Percentiles rank a stretch among this genome's conserved stretches.
Evolutionary conservation across 768 basidiomycete genomes (phyloP).

Genomic region (Udeniomyces megalosporus): DNA sequence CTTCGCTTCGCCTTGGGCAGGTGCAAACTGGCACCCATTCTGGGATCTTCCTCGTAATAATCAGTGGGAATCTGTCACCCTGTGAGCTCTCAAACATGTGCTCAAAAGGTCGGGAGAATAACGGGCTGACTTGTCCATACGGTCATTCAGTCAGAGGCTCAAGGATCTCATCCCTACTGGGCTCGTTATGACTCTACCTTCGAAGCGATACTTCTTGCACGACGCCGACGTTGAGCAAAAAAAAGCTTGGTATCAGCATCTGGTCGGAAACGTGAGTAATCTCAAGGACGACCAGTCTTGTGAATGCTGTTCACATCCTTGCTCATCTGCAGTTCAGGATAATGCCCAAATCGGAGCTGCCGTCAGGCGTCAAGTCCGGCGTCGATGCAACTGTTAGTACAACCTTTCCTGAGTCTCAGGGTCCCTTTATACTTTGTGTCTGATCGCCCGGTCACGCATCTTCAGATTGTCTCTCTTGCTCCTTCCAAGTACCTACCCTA

Average conservation of each 20-base stretch:
- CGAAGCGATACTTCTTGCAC: slow-evolving; percentile 1
- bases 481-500: neutral
- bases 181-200: slow-evolving; percentile 4
- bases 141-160: slow-evolving; percentile 1
- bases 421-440: no score
- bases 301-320: no score
- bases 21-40: slow-evolving; percentile 9
- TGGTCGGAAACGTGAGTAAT: slow-evolving; percentile 9
- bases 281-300: no score
- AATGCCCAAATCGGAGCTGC: neutral
- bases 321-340: neutral
- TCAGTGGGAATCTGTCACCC: slow-evolving; percentile 6
- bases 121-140: no score
- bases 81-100: no score
- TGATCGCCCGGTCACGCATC: neutral
- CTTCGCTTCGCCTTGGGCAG: neutral
- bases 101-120: no score
- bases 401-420: no score
- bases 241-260: slow-evolving; percentile 2
- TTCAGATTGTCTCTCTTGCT: slow-evolving; percentile 3
- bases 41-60: slow-evolving; percentile 10
- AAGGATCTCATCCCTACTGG: slow-evolving; percentile 12
- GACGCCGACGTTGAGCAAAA: neutral
- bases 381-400: no score
- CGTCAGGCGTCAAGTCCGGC: neutral